A percentile compares a stretch with the other conserved stretches of the same genome.
Conservation (phyloP, 495 filamentous ascomycete genomes). For the Geoglossum glabrum region DNA sequence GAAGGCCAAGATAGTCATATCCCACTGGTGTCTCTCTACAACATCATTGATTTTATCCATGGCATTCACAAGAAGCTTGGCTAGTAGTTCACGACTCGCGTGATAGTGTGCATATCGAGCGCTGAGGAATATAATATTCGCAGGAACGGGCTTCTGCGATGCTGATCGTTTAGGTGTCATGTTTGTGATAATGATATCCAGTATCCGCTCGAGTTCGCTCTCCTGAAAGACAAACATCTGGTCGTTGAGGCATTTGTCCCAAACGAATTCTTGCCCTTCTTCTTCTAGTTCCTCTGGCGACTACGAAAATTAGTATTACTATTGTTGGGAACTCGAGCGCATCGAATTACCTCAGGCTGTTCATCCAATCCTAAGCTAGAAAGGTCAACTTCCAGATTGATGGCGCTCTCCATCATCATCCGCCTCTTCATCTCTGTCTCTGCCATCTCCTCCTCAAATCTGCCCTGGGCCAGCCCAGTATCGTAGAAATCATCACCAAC, state of each 20-base stretch:
- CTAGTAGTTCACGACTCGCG: conserved; percentile 66
- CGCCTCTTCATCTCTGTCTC: conserved; percentile 88
- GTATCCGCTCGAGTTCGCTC: conserved; percentile 65
- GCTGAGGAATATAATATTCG: conserved; percentile 89
- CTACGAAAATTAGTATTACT: conserved; percentile 24
- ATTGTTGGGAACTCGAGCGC: conserved; percentile 3
- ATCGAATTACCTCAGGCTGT: conserved; percentile 54
- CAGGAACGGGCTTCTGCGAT: conserved; percentile 90
- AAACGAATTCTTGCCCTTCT: conserved; percentile 90
- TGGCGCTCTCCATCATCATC: conserved; percentile 99
- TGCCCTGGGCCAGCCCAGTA: conserved; percentile 74
- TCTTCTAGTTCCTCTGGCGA: conserved; percentile 67
- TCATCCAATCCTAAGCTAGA: conserved; percentile 94
- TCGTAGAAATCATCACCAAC: conserved; percentile 94
- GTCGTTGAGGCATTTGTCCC: conserved; percentile 85
- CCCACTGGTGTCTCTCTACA: conserved; percentile 88
- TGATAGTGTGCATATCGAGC: conserved; percentile 96
- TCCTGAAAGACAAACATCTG: conserved; percentile 99
- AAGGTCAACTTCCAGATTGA: conserved; percentile 90
- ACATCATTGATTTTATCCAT: conserved; percentile 95
- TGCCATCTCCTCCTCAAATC: conserved; percentile 91
- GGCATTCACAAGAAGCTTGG: conserved; percentile 57
- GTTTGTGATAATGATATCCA: conserved; percentile 91
- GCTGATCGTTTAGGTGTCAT: conserved; percentile 94
- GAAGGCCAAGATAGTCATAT: conserved; percentile 97